phyloP scores from a whole-genome alignment of 129 eudicot genomes.

The Lactuca sativa region DNA sequence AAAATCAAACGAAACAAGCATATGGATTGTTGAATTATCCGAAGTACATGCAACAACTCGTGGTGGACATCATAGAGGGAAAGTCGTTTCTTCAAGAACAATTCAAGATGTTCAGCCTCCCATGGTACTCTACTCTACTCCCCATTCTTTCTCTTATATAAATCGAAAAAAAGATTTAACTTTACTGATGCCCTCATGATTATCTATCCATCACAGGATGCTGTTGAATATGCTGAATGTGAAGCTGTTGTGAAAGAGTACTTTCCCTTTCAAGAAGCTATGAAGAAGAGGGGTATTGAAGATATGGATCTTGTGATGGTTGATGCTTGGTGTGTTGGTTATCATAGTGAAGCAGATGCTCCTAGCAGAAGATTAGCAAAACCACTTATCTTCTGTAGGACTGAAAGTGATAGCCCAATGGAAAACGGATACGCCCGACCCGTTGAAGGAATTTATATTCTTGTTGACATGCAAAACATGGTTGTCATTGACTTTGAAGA shows the following conservation, averaged over 20 bases:
- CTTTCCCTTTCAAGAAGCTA: constrained; percentile 80
- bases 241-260: constrained; percentile 83
- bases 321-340: constrained; percentile 96
- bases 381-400: constrained; percentile 89
- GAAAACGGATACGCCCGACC: constrained; percentile 93
- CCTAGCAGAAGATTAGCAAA: constrained; percentile 80
- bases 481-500: constrained; percentile 84
- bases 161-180: neutral
- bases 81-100: constrained; percentile 64
- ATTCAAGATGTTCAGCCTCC: constrained; percentile 93
- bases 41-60: constrained; percentile 95
- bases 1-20: constrained; percentile 81
- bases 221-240: constrained; percentile 92
- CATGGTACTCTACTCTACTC: constrained; percentile 45
- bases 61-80: constrained; percentile 94
- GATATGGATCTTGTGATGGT: constrained; percentile 97
- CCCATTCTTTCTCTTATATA: neutral
- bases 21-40: constrained; percentile 80
- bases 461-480: constrained; percentile 94
- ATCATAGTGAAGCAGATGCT: constrained; percentile 83
- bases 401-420: constrained; percentile 92
- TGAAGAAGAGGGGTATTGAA: constrained; percentile 96
- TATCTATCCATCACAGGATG: constrained; percentile 51
- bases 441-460: constrained; percentile 80
- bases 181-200: constrained; percentile 10